A percentile compares a stretch with the other conserved stretches of the same genome.
Conservation (phyloP, 2,329 filamentous ascomycete genomes). For the Aspergillus sp. region DNA sequence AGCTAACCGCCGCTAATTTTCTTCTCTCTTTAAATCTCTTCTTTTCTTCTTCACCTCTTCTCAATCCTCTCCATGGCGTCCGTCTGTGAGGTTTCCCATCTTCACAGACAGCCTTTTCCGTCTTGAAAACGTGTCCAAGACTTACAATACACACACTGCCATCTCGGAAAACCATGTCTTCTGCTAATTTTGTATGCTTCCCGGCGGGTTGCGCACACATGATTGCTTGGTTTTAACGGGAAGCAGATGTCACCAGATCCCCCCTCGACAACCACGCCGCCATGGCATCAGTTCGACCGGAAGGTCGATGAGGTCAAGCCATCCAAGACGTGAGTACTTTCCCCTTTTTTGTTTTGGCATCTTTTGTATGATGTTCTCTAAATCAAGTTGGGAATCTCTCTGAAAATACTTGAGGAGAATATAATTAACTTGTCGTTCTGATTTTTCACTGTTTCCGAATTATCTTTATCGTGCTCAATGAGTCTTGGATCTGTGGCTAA, state of each 20-base stretch:
- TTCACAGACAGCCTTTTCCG: conserved; percentile 25
- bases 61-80: conserved; percentile 26
- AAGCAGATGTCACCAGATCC: conserved; percentile 57
- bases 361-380: conserved; percentile 63
- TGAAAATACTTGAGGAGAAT: conserved; percentile 89
- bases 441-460: conserved; percentile 28
- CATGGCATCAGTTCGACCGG: conserved; percentile 68
- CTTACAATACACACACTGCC: conserved; percentile 7
- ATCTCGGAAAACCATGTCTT: conserved; percentile 27
- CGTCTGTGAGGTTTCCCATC: conserved; percentile 27
- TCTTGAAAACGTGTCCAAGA: conserved; percentile 10
- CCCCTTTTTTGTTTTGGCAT: conserved; percentile 6
- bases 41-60: conserved; percentile 14
- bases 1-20: conserved; percentile 15
- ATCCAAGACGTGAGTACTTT: conserved; percentile 73
- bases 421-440: conserved; percentile 71
- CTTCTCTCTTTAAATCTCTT: conserved; percentile 13
- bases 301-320: conserved; percentile 78
- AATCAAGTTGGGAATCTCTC: conserved; percentile 99
- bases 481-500: conserved; percentile 22
- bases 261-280: conserved; percentile 63
- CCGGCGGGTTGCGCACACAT: conserved; percentile 26
- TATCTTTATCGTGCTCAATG: conserved; percentile 2
- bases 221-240: conserved; percentile 30
- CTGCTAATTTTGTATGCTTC: conserved; percentile 37